phyloP scores from a whole-genome alignment of 2,329 filamentous ascomycete genomes.

The Ciborinia camelliae region DNA sequence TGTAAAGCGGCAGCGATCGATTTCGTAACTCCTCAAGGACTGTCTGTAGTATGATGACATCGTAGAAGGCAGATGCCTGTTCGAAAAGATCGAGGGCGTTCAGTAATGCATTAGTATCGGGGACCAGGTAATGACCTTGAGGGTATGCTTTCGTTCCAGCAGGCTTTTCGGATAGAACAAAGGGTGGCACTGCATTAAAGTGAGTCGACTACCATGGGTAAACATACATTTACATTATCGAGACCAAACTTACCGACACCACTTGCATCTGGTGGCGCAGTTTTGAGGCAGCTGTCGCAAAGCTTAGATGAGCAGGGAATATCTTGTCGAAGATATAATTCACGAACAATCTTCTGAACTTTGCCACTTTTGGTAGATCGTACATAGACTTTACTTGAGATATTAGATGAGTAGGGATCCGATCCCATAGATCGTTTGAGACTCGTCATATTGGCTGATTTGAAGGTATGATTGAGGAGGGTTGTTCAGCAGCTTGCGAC shows the following conservation, averaged over 20 bases:
- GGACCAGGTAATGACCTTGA: slow-evolving; percentile 87
- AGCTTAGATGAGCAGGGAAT: slow-evolving; percentile 95
- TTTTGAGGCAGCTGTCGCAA: slow-evolving; percentile 71
- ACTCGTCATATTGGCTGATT: slow-evolving; percentile 53
- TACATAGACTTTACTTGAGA: slow-evolving; percentile 94
- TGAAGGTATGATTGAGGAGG: slow-evolving; percentile 18
- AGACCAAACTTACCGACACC: slow-evolving; percentile 59
- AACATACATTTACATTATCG: background rate
- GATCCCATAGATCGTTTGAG: slow-evolving; percentile 56
- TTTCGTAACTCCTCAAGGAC: slow-evolving; percentile 96
- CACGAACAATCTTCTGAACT: slow-evolving; percentile 97
- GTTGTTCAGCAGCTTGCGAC: slow-evolving; percentile 3
- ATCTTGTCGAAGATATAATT: slow-evolving; percentile 92
- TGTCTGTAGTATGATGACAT: slow-evolving; percentile 94
- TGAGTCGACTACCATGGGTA: background rate
- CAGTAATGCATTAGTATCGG: slow-evolving; percentile 92
- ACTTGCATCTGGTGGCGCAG: slow-evolving; percentile 74
- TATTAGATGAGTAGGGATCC: slow-evolving; percentile 61
- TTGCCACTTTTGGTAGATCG: slow-evolving; percentile 93
- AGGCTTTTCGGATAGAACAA: slow-evolving; percentile 85
- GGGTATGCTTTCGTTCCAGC: slow-evolving; percentile 79
- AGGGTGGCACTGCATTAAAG: slow-evolving; percentile 61
- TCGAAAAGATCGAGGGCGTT: slow-evolving; percentile 98
- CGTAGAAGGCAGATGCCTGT: slow-evolving; percentile 84
- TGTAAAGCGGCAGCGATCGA: slow-evolving; percentile 89